Percentiles rank a stretch among this genome's conserved stretches.
These are phyloP conservation scores for Scheffersomyces ergatensis DNA, from an alignment of 805 yeast genomes.

Conservation along the genomic window DNA sequence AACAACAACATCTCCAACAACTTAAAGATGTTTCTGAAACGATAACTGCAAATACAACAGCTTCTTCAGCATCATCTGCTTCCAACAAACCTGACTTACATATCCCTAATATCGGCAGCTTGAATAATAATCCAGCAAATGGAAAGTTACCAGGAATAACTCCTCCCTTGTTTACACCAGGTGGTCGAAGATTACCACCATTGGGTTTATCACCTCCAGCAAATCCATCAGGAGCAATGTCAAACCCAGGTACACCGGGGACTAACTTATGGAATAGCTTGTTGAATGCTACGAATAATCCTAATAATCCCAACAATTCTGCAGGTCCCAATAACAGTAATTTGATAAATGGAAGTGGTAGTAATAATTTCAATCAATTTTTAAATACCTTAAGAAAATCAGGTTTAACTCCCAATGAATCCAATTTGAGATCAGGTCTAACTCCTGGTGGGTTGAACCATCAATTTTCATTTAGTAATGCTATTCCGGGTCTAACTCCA, in stretches of 20 bases:
- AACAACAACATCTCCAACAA: neutral
- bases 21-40: neutral
- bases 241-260: slow-evolving; percentile 53
- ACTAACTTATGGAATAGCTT: slow-evolving; percentile 46
- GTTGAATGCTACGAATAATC: slow-evolving; percentile 37
- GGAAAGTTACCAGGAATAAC: slow-evolving; percentile 37
- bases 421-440: slow-evolving; percentile 65
- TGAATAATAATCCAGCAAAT: slow-evolving; percentile 14
- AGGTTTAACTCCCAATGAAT: slow-evolving; percentile 77
- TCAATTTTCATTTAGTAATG: slow-evolving; percentile 37
- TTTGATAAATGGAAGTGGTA: slow-evolving; percentile 1
- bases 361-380: slow-evolving; percentile 19
- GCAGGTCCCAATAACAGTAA: neutral
- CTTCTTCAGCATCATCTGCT: neutral
- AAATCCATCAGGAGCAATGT: slow-evolving; percentile 9
- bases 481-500: slow-evolving; percentile 39
- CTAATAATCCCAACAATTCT: slow-evolving; percentile 5
- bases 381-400: slow-evolving; percentile 39
- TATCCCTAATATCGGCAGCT: slow-evolving; percentile 29
- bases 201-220: slow-evolving; percentile 46
- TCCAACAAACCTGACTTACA: slow-evolving; percentile 35
- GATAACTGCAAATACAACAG: neutral
- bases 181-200: slow-evolving; percentile 59
- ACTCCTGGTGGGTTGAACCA: slow-evolving; percentile 52
- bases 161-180: slow-evolving; percentile 54